Evolutionary conservation across 1,284 basidiomycete genomes (phyloP).

Genomic region (Microbotryomycetes sp.): DNA sequence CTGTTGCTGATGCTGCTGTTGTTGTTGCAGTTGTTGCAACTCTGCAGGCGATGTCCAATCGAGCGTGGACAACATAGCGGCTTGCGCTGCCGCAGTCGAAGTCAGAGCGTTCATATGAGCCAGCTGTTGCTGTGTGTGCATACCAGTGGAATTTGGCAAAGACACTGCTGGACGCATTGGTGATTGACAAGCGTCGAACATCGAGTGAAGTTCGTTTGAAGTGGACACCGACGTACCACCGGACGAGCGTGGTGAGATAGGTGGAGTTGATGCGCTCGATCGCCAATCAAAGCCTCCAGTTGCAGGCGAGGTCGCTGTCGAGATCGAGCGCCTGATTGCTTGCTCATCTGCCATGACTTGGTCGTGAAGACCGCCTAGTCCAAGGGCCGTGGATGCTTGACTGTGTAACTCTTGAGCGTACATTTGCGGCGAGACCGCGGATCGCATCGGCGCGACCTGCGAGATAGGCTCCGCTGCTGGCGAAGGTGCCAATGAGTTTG

Average conservation of each 20-base stretch:
- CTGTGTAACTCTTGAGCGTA: neutral
- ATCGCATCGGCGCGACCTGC: slow-evolving; percentile 1
- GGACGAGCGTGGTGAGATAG: slow-evolving; percentile 24
- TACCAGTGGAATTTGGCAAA: neutral
- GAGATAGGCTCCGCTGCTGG: neutral
- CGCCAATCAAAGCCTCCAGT: slow-evolving; percentile 11
- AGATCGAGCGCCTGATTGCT: neutral
- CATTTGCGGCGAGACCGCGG: slow-evolving; percentile 1
- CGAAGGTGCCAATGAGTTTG: slow-evolving; percentile 1
- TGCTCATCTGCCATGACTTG: slow-evolving; percentile 5
- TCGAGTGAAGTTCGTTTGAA: slow-evolving; percentile 18
- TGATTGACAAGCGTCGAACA: slow-evolving; percentile 19
- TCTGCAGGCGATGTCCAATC: slow-evolving; percentile 10
- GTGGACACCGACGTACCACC: slow-evolving; percentile 7
- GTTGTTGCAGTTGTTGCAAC: slow-evolving; percentile 19
- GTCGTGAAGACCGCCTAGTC: slow-evolving; percentile 5
- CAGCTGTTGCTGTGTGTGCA: too few species aligned
- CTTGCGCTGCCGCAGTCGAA: neutral
- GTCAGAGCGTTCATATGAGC: neutral
- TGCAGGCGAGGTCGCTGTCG: slow-evolving; percentile 9
- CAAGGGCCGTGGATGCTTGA: neutral
- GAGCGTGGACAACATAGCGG: neutral
- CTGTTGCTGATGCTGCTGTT: slow-evolving; percentile 19
- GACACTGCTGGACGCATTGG: neutral
- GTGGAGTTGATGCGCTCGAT: slow-evolving; percentile 20